Evolutionary conservation across 768 basidiomycete genomes (phyloP).

Genomic region (Tricholomella constricta): DNA sequence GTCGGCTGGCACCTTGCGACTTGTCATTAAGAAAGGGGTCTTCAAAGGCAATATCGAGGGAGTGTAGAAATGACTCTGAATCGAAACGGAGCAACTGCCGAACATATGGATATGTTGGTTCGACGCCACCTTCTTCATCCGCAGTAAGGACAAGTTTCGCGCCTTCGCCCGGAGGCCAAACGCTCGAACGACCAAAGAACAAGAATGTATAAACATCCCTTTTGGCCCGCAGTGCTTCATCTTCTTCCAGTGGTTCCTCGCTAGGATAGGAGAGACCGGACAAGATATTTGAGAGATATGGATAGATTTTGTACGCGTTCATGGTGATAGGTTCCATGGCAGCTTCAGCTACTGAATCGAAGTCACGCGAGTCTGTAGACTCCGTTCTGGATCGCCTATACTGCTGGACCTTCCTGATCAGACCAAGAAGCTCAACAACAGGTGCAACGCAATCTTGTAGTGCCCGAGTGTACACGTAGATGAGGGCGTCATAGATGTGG

Average conservation of each 20-base stretch:
- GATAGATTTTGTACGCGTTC: slow-evolving; percentile 90
- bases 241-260: slow-evolving; percentile 64
- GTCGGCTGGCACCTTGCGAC: slow-evolving; percentile 64
- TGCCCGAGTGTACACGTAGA: slow-evolving; percentile 91
- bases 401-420: slow-evolving; percentile 70
- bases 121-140: slow-evolving; percentile 70
- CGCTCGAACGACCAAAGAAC: slow-evolving; percentile 76
- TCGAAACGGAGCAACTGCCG: slow-evolving; percentile 85
- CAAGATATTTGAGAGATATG: slow-evolving; percentile 80
- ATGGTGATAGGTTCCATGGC: slow-evolving; percentile 58
- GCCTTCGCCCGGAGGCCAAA: slow-evolving; percentile 75
- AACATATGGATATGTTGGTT: slow-evolving; percentile 90
- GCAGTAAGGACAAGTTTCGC: slow-evolving; percentile 76
- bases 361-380: slow-evolving; percentile 27
- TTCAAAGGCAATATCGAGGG: slow-evolving; percentile 93
- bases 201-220: slow-evolving; percentile 77
- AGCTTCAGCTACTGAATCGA: slow-evolving; percentile 30
- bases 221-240: slow-evolving; percentile 71
- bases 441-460: slow-evolving; percentile 89
- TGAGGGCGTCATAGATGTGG: slow-evolving; percentile 88
- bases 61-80: slow-evolving; percentile 91
- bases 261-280: slow-evolving; percentile 88
- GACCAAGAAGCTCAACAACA: slow-evolving; percentile 76
- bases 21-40: slow-evolving; percentile 88
- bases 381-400: slow-evolving; percentile 44